phyloP scores from a whole-genome alignment of 148 eudicot genomes.

The Amaranthus cruentus region DNA sequence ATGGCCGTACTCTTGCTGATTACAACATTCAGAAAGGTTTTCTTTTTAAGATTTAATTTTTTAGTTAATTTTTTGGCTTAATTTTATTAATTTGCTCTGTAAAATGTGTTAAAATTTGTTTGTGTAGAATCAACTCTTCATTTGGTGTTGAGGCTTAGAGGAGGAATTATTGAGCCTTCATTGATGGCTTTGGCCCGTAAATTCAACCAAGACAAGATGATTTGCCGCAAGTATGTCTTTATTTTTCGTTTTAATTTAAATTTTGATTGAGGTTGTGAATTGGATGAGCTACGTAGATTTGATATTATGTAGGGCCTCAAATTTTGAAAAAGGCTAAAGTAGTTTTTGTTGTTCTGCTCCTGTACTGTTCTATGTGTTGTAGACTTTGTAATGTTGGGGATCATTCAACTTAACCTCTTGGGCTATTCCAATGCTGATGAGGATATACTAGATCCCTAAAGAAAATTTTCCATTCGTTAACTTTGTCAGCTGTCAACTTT shows the following conservation, averaged over 20 bases:
- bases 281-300: neutral
- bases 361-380: neutral
- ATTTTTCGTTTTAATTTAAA: neutral
- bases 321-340: too few relatives aligned
- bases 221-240: constrained; percentile 50
- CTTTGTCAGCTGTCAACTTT: constrained; percentile 18
- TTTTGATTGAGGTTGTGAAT: too few relatives aligned
- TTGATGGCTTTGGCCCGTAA: constrained; percentile 57
- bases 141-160: constrained; percentile 55
- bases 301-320: too few relatives aligned
- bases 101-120: neutral
- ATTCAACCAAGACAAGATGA: constrained; percentile 58
- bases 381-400: neutral
- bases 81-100: neutral
- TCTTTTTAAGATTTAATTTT: neutral
- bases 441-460: constrained; percentile 24
- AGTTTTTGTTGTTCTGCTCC: neutral
- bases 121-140: constrained; percentile 50
- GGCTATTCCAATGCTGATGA: constrained; percentile 13
- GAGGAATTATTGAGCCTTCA: constrained; percentile 55
- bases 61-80: neutral
- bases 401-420: constrained; percentile 18
- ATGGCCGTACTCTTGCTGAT: constrained; percentile 32
- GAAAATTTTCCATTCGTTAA: constrained; percentile 18
- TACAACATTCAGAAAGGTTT: constrained; percentile 31